Conservation (phyloP, 2,329 filamentous ascomycete species). For the Fusarium sp. region DNA sequence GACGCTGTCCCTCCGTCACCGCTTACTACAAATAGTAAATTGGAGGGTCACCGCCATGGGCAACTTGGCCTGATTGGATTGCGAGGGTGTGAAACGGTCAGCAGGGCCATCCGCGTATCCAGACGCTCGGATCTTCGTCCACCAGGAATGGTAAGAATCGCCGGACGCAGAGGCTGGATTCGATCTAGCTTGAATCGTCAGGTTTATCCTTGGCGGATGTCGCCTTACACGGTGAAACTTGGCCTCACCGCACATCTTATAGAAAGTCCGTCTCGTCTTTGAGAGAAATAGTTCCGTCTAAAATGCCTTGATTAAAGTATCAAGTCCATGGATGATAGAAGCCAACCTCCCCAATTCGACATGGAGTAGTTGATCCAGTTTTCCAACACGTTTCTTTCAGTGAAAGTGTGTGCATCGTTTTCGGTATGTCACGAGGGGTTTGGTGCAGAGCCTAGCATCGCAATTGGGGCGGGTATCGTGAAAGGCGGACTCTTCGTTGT, state of each 20-base stretch:
- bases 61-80: neutral
- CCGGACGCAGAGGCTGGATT: neutral
- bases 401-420: neutral
- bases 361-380: fast-evolving
- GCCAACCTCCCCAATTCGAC: neutral
- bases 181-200: neutral
- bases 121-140: neutral
- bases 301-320: too few relatives aligned
- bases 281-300: neutral
- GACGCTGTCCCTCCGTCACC: neutral
- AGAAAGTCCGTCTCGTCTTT: neutral
- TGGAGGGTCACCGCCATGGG: neutral
- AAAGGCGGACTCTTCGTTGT: neutral
- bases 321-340: neutral
- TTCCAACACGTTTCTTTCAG: neutral
- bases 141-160: neutral
- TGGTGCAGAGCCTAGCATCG: neutral
- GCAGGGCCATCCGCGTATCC: neutral
- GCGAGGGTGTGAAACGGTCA: neutral
- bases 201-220: neutral
- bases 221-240: neutral
- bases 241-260: neutral
- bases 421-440: neutral
- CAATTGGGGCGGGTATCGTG: neutral
- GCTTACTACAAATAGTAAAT: neutral